Conservation (phyloP, 257 asterid genomes). For the Coffea canephora region DNA sequence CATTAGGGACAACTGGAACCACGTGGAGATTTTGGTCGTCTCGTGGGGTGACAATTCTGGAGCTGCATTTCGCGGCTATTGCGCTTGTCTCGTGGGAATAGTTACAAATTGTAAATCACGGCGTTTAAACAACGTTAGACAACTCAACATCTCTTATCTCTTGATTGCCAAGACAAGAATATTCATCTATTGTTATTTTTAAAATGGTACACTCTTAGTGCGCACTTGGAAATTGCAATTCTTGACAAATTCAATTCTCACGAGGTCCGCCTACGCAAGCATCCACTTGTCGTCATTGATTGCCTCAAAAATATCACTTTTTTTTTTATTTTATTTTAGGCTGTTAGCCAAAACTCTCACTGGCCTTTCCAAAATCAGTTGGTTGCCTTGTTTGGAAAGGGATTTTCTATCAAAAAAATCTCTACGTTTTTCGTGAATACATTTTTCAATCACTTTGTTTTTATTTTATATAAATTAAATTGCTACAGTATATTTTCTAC, state of each 20-base stretch:
- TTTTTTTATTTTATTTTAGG: too few relatives aligned
- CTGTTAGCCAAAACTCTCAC: not conserved
- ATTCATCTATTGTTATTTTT: not conserved
- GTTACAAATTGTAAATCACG: not conserved
- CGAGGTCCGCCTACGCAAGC: not conserved
- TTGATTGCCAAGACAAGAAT: not conserved
- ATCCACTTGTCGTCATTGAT: not conserved
- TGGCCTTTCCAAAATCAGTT: not conserved
- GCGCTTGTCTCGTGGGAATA: not conserved
- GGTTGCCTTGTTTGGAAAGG: too few relatives aligned
- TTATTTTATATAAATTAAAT: too few relatives aligned
- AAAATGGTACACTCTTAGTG: not conserved
- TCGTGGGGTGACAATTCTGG: not conserved
- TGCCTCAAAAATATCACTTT: not conserved
- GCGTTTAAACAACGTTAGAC: not conserved
- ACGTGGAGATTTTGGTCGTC: not conserved
- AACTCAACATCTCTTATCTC: not conserved
- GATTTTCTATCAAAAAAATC: too few relatives aligned
- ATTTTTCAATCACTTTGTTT: not conserved
- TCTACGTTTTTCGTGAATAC: too few relatives aligned
- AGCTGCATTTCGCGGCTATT: not conserved
- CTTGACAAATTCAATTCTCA: slow-evolving; percentile 4
- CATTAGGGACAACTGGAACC: not conserved
- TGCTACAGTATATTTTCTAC: too few relatives aligned
- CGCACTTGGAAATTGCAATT: not conserved